These are phyloP conservation scores for Eremothecium cymbalariae DNA, from an alignment of 1,139 yeast genomes.

Conservation along the genomic window DNA sequence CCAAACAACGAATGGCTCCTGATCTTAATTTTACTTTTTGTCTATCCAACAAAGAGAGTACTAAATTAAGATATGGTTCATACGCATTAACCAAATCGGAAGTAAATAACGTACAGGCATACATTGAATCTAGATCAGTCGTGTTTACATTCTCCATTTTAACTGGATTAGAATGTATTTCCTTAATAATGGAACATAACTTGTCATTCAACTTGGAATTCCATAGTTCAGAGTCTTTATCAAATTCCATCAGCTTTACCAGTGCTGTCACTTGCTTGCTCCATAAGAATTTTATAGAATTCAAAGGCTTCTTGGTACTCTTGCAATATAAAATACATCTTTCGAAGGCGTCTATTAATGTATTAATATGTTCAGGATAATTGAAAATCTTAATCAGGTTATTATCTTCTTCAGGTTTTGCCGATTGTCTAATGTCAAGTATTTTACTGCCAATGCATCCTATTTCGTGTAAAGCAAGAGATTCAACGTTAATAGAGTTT, in stretches of 20 bases:
- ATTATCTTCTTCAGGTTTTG: constrained; percentile 14
- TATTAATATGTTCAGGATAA: constrained; percentile 20
- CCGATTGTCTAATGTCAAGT: constrained; percentile 27
- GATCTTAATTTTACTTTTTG: constrained; percentile 53
- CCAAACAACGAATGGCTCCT: constrained; percentile 54
- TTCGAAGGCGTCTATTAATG: constrained; percentile 14
- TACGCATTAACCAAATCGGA: constrained; percentile 39
- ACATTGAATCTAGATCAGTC: constrained; percentile 8
- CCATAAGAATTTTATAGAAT: constrained; percentile 15
- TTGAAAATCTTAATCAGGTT: constrained; percentile 22
- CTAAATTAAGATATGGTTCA: constrained; percentile 44
- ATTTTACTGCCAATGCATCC: constrained; percentile 50
- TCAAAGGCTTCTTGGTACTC: constrained; percentile 3
- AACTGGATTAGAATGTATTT: not conserved
- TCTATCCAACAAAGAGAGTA: constrained; percentile 34
- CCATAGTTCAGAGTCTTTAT: constrained; percentile 13
- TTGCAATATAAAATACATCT: constrained; percentile 12
- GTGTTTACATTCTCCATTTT: not conserved
- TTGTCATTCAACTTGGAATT: constrained; percentile 6
- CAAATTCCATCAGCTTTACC: constrained; percentile 13
- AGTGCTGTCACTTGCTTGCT: constrained; percentile 14
- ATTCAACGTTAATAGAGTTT: constrained; percentile 37
- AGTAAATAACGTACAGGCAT: constrained; percentile 22
- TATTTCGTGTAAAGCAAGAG: constrained; percentile 45
- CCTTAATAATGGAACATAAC: not conserved